Base-by-base conservation (phyloP, 352 stramenopile species). In the Globisporangium recalcitrans region DNA sequence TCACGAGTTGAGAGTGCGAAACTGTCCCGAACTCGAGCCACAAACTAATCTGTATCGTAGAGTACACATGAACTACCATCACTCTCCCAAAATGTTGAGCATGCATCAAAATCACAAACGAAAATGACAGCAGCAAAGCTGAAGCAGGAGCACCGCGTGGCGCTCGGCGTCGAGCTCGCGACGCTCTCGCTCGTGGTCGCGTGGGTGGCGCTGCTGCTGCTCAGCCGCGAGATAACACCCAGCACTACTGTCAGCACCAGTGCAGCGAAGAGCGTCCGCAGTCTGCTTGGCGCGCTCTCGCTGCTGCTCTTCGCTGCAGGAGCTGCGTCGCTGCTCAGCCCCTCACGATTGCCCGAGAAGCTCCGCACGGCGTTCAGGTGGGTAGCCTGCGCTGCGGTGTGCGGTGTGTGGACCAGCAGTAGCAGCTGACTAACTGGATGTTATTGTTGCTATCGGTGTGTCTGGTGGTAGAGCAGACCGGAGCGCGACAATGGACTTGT, bases 401-500 rank as follows among this genome's bases (percentile, higher is more conserved):
- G 2, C 26, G n/a, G 11, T 36, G 14, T 19, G 16, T 19, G 4
- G 16, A 10, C 27, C 27, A 5, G 5, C 9, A 3, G 21, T 2
- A 46, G 19, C 5, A 11, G 32, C 19, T 42, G 21, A 46, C 4
- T 24, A 19, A n/a, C n/a, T 9, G 24, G 5, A n/a, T 46, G 2
- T 21, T 5, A 14, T 63, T 9, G 13, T 4, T 59, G 55, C 9
- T 6, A 9, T 53, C n/a, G 7, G 3, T 32, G n/a, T 55, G 11
- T n/a, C 1, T 52, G 40, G 10, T 26, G 52, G 52, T 19, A 27
- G 52, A 48, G 46, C 48, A 90, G 84, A 65, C 68, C 53, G 14
- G 81, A 93, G 31, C 70, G 78, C 11, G 82, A 90, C 59, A 53
- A 59, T 58, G 81, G 84, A 10, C 67, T 91, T 14, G 70, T 81